Evolutionary conservation across 2,329 filamentous ascomycete species (phyloP).

Genomic region (Ascochyta viciae-villosae): DNA sequence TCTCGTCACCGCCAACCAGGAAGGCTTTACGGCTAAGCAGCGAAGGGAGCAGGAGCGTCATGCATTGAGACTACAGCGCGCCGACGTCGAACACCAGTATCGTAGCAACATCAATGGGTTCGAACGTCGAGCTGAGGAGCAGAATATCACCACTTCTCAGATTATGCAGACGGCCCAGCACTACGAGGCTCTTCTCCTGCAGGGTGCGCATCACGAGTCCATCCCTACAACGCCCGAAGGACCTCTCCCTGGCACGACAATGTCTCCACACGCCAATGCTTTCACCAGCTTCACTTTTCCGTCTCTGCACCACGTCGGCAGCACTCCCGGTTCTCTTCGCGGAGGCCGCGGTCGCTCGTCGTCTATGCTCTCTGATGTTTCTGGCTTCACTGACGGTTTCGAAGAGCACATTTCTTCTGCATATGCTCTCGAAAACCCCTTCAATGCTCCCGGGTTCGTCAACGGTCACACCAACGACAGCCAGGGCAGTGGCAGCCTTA

Average conservation of each 20-base stretch:
- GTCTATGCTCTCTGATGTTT: constrained; percentile 61
- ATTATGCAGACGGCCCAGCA: constrained; percentile 47
- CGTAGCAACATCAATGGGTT: constrained; percentile 48
- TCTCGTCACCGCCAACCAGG: constrained; percentile 72
- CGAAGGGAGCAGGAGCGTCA: constrained; percentile 51
- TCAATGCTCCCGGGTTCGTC: constrained; percentile 48
- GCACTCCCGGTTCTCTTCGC: constrained; percentile 44
- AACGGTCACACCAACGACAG: constrained; percentile 51
- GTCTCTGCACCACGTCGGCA: constrained; percentile 38
- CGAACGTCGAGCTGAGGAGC: constrained; percentile 49
- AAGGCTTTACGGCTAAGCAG: constrained; percentile 68
- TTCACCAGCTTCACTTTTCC: constrained; percentile 50
- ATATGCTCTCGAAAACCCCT: constrained; percentile 45
- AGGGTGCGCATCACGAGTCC: constrained; percentile 49
- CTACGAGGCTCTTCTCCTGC: constrained; percentile 50
- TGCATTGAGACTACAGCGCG: constrained; percentile 46
- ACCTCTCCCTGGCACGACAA: constrained; percentile 61
- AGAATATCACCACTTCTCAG: constrained; percentile 46
- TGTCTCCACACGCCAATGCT: constrained; percentile 43
- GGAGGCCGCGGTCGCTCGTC: constrained; percentile 57
- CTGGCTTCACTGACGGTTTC: constrained; percentile 58
- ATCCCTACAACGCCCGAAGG: constrained; percentile 66
- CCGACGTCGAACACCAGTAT: constrained; percentile 47
- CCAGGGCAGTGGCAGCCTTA: constrained; percentile 57
- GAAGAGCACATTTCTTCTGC: constrained; percentile 43